These are phyloP conservation scores for Suillus discolor DNA, from an alignment of 768 basidiomycete species.

Conservation along the genomic window DNA sequence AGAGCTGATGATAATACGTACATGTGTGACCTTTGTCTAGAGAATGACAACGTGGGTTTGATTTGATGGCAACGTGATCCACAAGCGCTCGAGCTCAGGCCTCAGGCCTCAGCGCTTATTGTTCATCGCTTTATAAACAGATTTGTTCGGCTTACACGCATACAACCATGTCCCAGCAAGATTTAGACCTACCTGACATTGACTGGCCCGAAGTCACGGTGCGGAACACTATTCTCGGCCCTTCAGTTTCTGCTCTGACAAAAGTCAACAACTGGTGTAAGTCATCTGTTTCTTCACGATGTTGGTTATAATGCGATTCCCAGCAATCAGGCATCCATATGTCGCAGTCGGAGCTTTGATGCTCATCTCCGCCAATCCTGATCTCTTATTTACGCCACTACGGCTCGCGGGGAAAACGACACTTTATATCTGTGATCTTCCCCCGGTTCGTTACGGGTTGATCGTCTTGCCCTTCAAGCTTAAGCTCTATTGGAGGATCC, in stretches of 20 bases:
- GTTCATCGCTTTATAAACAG: not conserved
- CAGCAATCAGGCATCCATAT: conserved; percentile 11
- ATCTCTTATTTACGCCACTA: conserved; percentile 4
- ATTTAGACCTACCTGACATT: not conserved
- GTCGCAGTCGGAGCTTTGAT: not conserved
- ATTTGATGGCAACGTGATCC: not conserved
- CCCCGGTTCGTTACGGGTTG: too few species aligned
- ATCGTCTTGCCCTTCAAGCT: too few species aligned
- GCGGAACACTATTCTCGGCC: not conserved
- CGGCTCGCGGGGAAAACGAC: not conserved
- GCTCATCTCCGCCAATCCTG: conserved; percentile 1
- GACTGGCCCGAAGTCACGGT: conserved; percentile 1
- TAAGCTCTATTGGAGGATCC: too few species aligned
- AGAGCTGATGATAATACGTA: conserved; percentile 25
- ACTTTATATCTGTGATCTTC: too few species aligned
- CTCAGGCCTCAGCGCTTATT: too few species aligned
- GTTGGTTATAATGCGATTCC: not conserved
- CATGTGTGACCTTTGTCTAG: not conserved
- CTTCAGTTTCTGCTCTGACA: not conserved
- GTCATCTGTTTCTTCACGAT: not conserved
- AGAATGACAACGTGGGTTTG: not conserved
- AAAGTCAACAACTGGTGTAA: conserved; percentile 4
- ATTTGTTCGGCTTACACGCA: not conserved
- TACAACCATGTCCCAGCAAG: not conserved
- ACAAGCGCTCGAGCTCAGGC: not conserved